Percentiles rank a stretch among this genome's conserved stretches.
Conservation (phyloP, 306 rosid species). For the Fragaria vesca region DNA sequence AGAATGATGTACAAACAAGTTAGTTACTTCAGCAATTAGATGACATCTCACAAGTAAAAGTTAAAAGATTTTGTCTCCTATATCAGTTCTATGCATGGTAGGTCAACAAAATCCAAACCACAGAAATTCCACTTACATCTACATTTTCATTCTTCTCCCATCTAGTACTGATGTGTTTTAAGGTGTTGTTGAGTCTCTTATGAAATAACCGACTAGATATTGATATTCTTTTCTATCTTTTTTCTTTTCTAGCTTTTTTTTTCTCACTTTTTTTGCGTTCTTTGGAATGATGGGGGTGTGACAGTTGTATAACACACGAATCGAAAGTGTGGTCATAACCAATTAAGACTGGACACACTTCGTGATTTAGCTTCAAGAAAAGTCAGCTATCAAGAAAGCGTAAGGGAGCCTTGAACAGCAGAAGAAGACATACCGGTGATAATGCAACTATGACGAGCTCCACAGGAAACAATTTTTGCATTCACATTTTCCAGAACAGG, state of each 20-base stretch:
- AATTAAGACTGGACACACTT: neutral
- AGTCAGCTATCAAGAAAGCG: neutral
- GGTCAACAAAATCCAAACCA: neutral
- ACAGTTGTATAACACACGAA: neutral
- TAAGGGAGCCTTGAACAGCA: neutral
- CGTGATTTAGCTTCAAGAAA: neutral
- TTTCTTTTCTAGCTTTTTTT: neutral
- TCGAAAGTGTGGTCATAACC: neutral
- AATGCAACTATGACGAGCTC: slow-evolving; percentile 89
- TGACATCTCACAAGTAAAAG: neutral
- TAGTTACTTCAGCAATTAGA: neutral
- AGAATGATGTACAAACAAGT: neutral
- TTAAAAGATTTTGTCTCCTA: neutral
- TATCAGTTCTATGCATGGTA: neutral
- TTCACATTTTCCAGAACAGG: slow-evolving; percentile 73
- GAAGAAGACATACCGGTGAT: slow-evolving; percentile 57
- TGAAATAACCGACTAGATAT: neutral
- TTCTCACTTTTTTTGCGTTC: too few species aligned
- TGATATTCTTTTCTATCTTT: neutral
- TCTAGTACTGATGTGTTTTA: neutral
- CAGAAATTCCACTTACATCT: neutral
- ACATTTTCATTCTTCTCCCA: neutral
- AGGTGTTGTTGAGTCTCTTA: neutral
- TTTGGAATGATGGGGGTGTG: neutral
- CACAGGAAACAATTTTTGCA: slow-evolving; percentile 74